Conservation (phyloP, 441 rosid genomes). For the Sinapis alba region DNA sequence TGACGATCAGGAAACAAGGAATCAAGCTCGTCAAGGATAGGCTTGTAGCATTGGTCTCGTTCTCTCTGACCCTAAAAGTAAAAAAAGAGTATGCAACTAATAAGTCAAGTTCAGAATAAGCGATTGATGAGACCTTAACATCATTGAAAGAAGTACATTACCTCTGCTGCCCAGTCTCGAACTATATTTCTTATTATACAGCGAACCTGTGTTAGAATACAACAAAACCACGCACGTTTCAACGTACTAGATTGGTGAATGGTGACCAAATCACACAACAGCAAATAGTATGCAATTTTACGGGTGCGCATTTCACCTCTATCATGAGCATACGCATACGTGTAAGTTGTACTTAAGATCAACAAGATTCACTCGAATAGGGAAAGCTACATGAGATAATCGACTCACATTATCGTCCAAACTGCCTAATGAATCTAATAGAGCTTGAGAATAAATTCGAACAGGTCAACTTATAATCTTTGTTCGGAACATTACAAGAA, state of each 20-base stretch:
- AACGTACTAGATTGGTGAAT: constrained; percentile 13
- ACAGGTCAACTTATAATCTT: background rate
- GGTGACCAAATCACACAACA: constrained; percentile 8
- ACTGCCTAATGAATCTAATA: constrained; percentile 4
- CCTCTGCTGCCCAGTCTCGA: constrained; percentile 99
- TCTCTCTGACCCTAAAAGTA: constrained; percentile 75
- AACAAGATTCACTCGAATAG: background rate
- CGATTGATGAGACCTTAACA: background rate
- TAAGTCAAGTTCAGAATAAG: background rate
- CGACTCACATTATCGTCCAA: background rate
- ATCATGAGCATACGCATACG: constrained; percentile 23
- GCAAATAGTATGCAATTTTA: constrained; percentile 5
- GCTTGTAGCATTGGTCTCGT: constrained; percentile 91
- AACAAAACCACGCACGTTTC: constrained; percentile 13
- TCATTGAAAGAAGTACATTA: constrained; percentile 32
- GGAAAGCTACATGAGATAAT: constrained; percentile 11
- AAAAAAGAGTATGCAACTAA: background rate
- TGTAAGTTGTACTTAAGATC: background rate
- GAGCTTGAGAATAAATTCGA: constrained; percentile 4
- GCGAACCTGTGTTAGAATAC: constrained; percentile 71
- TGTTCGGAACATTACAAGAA: constrained; percentile 3
- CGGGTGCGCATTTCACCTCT: constrained; percentile 2
- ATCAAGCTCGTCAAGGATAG: constrained; percentile 91
- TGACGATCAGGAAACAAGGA: constrained; percentile 77
- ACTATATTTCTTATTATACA: constrained; percentile 96